Conservation (phyloP, 2,329 filamentous ascomycete genomes). For the Aspergillus versicolor region DNA sequence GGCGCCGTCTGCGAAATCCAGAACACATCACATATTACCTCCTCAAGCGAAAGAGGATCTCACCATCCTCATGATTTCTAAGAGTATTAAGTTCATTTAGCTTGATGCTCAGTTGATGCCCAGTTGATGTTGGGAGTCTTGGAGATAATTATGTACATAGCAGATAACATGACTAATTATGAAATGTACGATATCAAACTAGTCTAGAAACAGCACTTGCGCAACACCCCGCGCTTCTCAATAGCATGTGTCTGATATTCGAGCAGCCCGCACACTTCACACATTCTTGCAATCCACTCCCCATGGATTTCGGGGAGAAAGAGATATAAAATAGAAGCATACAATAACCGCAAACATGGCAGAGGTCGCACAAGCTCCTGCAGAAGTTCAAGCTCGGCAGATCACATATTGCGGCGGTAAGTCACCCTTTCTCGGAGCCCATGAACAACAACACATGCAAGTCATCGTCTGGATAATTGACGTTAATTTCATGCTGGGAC, state of each 20-base stretch:
- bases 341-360: slow-evolving; percentile 26
- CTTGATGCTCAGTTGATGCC: no score
- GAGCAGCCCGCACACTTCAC: not conserved
- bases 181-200: not conserved
- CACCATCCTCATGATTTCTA: no score
- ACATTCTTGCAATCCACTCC: not conserved
- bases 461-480: not conserved
- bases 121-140: no score
- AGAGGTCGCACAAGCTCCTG: slow-evolving; percentile 34
- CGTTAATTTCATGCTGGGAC: not conserved
- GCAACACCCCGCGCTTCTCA: not conserved
- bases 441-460: not conserved
- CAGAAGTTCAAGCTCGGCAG: slow-evolving; percentile 52
- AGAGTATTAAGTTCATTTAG: no score
- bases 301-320: not conserved
- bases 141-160: not conserved
- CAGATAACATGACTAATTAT: not conserved
- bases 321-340: not conserved
- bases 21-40: no score
- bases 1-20: no score
- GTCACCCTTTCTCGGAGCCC: slow-evolving; percentile 19
- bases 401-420: slow-evolving; percentile 63
- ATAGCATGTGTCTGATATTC: not conserved
- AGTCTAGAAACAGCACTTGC: not conserved
- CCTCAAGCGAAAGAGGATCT: no score